These are phyloP conservation scores for Tephrocybe sp. DNA, from an alignment of 768 basidiomycete species.

Conservation along the genomic window DNA sequence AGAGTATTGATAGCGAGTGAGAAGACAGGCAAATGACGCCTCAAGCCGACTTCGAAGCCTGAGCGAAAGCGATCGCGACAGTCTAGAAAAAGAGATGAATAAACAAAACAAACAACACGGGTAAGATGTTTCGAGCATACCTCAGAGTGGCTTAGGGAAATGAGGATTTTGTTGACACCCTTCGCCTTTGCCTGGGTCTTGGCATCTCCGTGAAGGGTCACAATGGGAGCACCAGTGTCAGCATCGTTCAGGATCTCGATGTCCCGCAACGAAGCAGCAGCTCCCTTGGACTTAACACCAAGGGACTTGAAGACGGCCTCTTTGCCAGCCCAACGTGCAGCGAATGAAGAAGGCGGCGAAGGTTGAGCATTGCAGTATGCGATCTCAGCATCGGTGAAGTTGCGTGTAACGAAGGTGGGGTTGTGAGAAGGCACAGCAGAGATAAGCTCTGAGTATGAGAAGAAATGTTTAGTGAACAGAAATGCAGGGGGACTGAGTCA, in stretches of 20 bases:
- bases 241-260: conserved; percentile 88
- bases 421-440: conserved; percentile 89
- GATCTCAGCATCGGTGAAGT: conserved; percentile 90
- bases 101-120: not conserved
- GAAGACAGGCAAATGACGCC: conserved; percentile 2
- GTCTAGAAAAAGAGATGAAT: conserved; percentile 44
- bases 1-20: conserved; percentile 13
- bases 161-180: conserved; percentile 70
- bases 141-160: conserved; percentile 94
- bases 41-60: conserved; percentile 51
- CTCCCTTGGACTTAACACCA: conserved; percentile 86
- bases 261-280: conserved; percentile 93
- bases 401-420: conserved; percentile 82
- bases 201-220: conserved; percentile 79
- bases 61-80: conserved; percentile 86
- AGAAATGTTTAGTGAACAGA: conserved; percentile 7
- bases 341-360: conserved; percentile 86
- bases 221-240: conserved; percentile 74
- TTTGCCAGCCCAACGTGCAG: conserved; percentile 96
- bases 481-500: not conserved
- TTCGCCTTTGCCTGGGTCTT: conserved; percentile 67
- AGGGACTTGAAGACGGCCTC: conserved; percentile 98
- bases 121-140: conserved; percentile 36
- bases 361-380: conserved; percentile 87
- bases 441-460: conserved; percentile 80